Evolutionary conservation across 2,329 filamentous ascomycete species (phyloP).

Genomic region (Aspergillus tubingensis): DNA sequence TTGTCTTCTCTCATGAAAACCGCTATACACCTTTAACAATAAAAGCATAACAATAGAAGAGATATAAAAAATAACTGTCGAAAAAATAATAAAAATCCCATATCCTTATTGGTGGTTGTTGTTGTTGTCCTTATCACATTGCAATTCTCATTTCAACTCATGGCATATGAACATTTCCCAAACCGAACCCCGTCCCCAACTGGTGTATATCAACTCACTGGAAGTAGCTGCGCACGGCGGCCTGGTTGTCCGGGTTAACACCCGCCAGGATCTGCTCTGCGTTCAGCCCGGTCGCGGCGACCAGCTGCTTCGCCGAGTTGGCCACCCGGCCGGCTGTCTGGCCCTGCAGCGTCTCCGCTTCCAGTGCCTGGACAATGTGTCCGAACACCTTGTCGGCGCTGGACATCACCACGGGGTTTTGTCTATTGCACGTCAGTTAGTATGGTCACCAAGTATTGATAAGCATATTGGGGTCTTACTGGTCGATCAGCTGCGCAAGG

Average conservation of each 20-base stretch:
- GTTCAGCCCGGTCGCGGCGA: constrained; percentile 73
- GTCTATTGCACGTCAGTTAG: constrained; percentile 54
- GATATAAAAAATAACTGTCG: not conserved
- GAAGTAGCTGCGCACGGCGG: constrained; percentile 77
- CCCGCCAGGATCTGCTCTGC: constrained; percentile 72
- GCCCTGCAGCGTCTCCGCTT: constrained; percentile 85
- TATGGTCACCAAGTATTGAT: not conserved
- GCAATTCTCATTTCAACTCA: constrained; percentile 6
- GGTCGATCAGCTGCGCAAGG: constrained; percentile 84
- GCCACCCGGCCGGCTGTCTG: constrained; percentile 78
- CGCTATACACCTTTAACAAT: constrained; percentile 3
- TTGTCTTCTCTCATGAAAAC: not conserved
- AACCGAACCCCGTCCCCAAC: too few species aligned
- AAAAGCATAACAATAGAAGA: not conserved
- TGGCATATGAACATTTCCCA: not conserved
- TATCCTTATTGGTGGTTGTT: not conserved
- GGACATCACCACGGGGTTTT: constrained; percentile 76
- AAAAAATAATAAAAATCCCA: constrained; percentile 3
- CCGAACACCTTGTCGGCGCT: constrained; percentile 82
- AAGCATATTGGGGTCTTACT: constrained; percentile 64
- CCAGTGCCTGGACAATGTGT: constrained; percentile 82
- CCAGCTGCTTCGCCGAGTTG: constrained; percentile 73
- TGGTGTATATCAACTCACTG: constrained; percentile 34
- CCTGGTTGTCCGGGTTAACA: constrained; percentile 78
- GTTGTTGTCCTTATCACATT: not conserved